Conservation (phyloP, 2,329 filamentous ascomycete species). For the Nigrospora osmanthi region DNA sequence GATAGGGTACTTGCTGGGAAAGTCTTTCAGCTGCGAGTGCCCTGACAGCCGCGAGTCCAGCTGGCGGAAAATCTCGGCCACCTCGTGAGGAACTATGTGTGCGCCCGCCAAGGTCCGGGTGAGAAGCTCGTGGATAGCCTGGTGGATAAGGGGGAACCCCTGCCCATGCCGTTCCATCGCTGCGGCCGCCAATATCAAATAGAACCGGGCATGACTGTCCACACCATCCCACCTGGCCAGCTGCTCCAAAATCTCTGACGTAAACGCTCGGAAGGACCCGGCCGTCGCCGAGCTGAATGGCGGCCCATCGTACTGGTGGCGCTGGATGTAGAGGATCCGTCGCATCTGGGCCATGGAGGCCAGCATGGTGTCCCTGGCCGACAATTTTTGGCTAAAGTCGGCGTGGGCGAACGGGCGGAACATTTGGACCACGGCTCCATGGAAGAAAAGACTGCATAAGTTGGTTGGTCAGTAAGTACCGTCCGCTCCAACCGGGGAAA, state of each 20-base stretch:
- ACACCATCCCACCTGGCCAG: background rate
- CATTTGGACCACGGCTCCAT: background rate
- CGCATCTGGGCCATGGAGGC: slow-evolving; percentile 1
- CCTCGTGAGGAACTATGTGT: background rate
- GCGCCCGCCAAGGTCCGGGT: background rate
- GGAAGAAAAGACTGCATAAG: background rate
- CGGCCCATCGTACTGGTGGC: slow-evolving; percentile 1
- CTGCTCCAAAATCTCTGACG: background rate
- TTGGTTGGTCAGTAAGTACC: background rate
- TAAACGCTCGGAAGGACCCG: background rate
- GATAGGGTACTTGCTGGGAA: background rate
- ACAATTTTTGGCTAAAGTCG: background rate
- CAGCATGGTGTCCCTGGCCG: background rate
- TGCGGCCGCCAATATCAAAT: background rate
- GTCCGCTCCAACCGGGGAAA: background rate
- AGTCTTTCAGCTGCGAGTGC: background rate
- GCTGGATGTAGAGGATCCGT: slow-evolving; percentile 1
- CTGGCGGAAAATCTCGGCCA: background rate
- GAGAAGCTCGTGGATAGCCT: background rate
- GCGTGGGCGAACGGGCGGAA: background rate
- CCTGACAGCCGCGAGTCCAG: background rate
- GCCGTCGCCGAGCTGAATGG: slow-evolving; percentile 2
- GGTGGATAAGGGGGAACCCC: background rate
- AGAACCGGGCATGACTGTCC: background rate
- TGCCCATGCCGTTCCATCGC: slow-evolving; percentile 1